These are phyloP conservation scores for Aphanomyces cochlioides DNA, from an alignment of 352 stramenopile species.

Conservation along the genomic window DNA sequence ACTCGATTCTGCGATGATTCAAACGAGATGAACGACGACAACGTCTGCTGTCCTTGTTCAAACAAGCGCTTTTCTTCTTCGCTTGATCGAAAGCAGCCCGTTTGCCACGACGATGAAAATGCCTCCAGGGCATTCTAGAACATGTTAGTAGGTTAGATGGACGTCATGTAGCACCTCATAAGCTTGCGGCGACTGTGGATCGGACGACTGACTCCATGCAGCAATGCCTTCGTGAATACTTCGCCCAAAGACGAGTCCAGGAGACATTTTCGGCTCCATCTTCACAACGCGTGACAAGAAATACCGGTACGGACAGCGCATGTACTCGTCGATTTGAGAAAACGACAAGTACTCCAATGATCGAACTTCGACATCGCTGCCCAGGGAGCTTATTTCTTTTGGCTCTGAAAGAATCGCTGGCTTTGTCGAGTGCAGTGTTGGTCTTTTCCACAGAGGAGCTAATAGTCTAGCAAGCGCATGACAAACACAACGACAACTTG, in stretches of 20 bases:
- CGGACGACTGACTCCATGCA: slow-evolving; percentile 30
- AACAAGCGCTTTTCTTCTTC: slow-evolving; percentile 41
- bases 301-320: slow-evolving; percentile 74
- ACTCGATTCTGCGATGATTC: slow-evolving; percentile 37
- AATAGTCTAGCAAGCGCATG: background rate
- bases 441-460: background rate
- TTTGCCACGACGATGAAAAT: slow-evolving; percentile 19
- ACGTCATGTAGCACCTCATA: too few relatives aligned
- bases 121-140: slow-evolving; percentile 27
- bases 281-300: slow-evolving; percentile 68
- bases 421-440: background rate
- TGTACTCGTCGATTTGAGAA: slow-evolving; percentile 76
- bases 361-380: background rate
- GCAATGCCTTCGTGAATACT: slow-evolving; percentile 70
- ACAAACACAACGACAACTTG: background rate
- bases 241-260: slow-evolving; percentile 69
- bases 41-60: slow-evolving; percentile 39
- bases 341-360: slow-evolving; percentile 61
- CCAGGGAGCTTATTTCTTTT: too few relatives aligned
- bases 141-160: slow-evolving; percentile 12
- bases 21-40: slow-evolving; percentile 46
- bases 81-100: slow-evolving; percentile 26
- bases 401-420: too few relatives aligned
- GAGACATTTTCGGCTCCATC: slow-evolving; percentile 44
- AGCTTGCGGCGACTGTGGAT: background rate